phyloP scores from a whole-genome alignment of 345 rosid genomes.

The Xanthoceras sorbifolium region DNA sequence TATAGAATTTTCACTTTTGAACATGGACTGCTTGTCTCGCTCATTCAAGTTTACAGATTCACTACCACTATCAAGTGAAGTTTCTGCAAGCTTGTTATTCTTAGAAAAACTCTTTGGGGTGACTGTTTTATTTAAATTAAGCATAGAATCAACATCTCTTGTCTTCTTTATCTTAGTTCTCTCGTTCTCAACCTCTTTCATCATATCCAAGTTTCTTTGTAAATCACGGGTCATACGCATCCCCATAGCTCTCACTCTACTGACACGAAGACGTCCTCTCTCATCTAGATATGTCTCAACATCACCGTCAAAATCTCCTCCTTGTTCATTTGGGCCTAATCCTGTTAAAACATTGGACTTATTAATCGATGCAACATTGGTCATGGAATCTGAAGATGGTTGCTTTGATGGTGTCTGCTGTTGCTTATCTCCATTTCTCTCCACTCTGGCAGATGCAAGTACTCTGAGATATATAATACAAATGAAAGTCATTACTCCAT shows the following conservation, averaged over 20 bases:
- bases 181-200: conserved; percentile 77
- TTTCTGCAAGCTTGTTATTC: conserved; percentile 35
- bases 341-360: conserved; percentile 45
- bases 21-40: conserved; percentile 32
- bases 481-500: conserved; percentile 11
- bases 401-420: conserved; percentile 28
- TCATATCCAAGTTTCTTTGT: conserved; percentile 89
- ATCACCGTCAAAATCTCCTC: conserved; percentile 49
- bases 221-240: conserved; percentile 94
- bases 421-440: conserved; percentile 44
- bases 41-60: conserved; percentile 38
- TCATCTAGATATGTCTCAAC: conserved; percentile 84
- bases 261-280: conserved; percentile 71
- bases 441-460: conserved; percentile 56
- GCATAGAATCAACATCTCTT: conserved; percentile 28
- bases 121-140: conserved; percentile 28
- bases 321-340: conserved; percentile 38
- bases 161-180: conserved; percentile 24
- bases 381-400: conserved; percentile 36
- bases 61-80: conserved; percentile 28
- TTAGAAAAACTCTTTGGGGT: conserved; percentile 36
- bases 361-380: conserved; percentile 28
- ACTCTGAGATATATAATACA: conserved; percentile 43
- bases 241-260: conserved; percentile 87
- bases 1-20: conserved; percentile 39